phyloP scores from a whole-genome alignment of 345 rosid genomes.

The Schrenkiella parvula region DNA sequence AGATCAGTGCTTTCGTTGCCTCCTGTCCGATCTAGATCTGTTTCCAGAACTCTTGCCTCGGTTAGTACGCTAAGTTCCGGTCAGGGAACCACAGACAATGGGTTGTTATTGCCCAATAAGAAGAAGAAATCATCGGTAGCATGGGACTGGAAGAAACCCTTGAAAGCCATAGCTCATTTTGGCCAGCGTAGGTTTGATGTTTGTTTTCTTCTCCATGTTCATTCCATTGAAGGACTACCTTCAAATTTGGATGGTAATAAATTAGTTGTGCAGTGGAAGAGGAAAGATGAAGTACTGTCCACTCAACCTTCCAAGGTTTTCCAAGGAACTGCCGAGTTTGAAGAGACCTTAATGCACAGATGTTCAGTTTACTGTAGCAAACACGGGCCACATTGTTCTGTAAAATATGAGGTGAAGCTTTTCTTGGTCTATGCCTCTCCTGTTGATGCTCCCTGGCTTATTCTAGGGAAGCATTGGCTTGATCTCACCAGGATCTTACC shows the following conservation, averaged over 20 bases:
- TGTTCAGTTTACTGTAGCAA: slow-evolving; percentile 59
- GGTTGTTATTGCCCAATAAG: slow-evolving; percentile 18
- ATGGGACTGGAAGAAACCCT: slow-evolving; percentile 84
- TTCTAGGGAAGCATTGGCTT: slow-evolving; percentile 66
- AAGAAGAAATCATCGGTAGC: slow-evolving; percentile 44
- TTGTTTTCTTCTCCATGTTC: slow-evolving; percentile 71
- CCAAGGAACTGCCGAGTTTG: slow-evolving; percentile 58
- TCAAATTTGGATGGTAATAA: slow-evolving; percentile 40
- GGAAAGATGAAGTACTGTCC: slow-evolving; percentile 53
- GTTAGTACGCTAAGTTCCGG: slow-evolving; percentile 34
- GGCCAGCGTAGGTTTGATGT: slow-evolving; percentile 50
- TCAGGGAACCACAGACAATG: slow-evolving; percentile 19
- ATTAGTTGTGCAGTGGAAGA: slow-evolving; percentile 64
- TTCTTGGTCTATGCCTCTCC: slow-evolving; percentile 48
- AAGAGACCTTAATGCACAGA: slow-evolving; percentile 58
- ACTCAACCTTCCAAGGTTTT: slow-evolving; percentile 46
- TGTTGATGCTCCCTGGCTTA: slow-evolving; percentile 38
- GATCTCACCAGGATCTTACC: slow-evolving; percentile 81
- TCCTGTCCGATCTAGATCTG: slow-evolving; percentile 42
- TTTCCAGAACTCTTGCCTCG: slow-evolving; percentile 29
- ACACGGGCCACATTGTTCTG: slow-evolving; percentile 51
- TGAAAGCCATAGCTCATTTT: slow-evolving; percentile 68
- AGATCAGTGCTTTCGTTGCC: slow-evolving; percentile 40
- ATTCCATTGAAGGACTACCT: slow-evolving; percentile 72
- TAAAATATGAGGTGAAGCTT: slow-evolving; percentile 59